A percentile compares a stretch with the other conserved stretches of the same genome.
phyloP scores from a whole-genome alignment of 257 asterid genomes.

The Solanum paucissectum region DNA sequence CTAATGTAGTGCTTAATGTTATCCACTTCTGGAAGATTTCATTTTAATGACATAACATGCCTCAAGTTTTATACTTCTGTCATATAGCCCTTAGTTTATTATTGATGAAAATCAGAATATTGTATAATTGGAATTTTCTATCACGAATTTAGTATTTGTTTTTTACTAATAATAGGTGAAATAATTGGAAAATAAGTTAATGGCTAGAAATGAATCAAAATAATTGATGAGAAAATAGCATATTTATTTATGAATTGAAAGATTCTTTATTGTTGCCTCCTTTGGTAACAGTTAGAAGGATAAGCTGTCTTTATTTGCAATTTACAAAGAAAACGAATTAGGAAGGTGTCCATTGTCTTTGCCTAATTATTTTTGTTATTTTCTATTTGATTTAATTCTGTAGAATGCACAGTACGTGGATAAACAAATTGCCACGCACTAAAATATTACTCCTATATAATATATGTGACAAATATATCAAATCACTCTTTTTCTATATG shows the following conservation, averaged over 20 bases:
- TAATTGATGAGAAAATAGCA: not conserved
- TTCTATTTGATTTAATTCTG: not conserved
- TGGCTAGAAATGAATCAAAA: not conserved
- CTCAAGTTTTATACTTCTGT: not conserved
- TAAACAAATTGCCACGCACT: not conserved
- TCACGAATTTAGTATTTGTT: not conserved
- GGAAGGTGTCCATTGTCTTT: constrained; percentile 8
- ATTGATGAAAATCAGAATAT: not conserved
- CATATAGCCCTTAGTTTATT: not conserved
- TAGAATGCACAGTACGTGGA: not conserved
- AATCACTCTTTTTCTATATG: not conserved
- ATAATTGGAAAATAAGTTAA: not conserved
- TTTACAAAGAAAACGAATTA: constrained; percentile 7
- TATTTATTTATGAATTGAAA: not conserved
- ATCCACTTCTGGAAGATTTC: not conserved
- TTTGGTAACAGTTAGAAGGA: not conserved
- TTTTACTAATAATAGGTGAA: not conserved
- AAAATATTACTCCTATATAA: not conserved
- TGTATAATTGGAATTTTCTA: constrained; percentile 1
- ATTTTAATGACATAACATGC: not conserved
- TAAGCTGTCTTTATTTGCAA: not conserved
- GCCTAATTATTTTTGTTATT: not conserved
- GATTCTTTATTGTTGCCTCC: not conserved
- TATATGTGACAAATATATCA: not conserved
- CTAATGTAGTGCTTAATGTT: not conserved